These are phyloP conservation scores for Penicillium paxilli DNA, from an alignment of 495 filamentous ascomycete genomes.

Conservation along the genomic window DNA sequence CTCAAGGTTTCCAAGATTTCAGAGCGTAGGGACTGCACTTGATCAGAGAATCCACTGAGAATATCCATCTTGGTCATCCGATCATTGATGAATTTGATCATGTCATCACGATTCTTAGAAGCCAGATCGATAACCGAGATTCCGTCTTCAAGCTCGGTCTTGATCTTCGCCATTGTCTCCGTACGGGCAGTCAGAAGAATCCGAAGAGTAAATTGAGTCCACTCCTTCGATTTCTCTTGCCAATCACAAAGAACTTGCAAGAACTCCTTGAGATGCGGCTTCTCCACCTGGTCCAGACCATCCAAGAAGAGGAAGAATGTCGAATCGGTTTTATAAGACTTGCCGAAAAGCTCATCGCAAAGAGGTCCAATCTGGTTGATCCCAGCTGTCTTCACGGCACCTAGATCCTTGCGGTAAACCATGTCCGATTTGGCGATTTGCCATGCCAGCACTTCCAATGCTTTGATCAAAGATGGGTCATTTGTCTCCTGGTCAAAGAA, in stretches of 20 bases:
- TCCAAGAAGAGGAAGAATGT: conserved; percentile 19
- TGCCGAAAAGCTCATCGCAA: conserved; percentile 15
- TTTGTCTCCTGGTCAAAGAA: conserved; percentile 9
- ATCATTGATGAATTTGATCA: conserved; percentile 12
- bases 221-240: neutral
- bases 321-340: conserved; percentile 18
- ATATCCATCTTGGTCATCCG: conserved; percentile 22
- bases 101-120: conserved; percentile 11
- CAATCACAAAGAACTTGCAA: conserved; percentile 1
- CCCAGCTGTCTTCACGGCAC: conserved; percentile 2
- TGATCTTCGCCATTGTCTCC: conserved; percentile 9
- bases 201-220: conserved; percentile 15
- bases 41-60: conserved; percentile 9
- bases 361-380: conserved; percentile 4
- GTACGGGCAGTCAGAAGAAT: conserved; percentile 8
- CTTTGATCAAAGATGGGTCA: conserved; percentile 10
- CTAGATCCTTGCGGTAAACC: conserved; percentile 18
- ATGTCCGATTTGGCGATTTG: conserved; percentile 16
- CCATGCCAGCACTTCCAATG: conserved; percentile 16
- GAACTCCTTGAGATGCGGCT: conserved; percentile 11
- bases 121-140: conserved; percentile 10
- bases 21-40: conserved; percentile 4
- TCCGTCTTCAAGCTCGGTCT: conserved; percentile 3
- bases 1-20: conserved; percentile 13
- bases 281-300: conserved; percentile 9